Conservation (phyloP, 2,329 filamentous ascomycete genomes). For the Trichoderma harzianum region DNA sequence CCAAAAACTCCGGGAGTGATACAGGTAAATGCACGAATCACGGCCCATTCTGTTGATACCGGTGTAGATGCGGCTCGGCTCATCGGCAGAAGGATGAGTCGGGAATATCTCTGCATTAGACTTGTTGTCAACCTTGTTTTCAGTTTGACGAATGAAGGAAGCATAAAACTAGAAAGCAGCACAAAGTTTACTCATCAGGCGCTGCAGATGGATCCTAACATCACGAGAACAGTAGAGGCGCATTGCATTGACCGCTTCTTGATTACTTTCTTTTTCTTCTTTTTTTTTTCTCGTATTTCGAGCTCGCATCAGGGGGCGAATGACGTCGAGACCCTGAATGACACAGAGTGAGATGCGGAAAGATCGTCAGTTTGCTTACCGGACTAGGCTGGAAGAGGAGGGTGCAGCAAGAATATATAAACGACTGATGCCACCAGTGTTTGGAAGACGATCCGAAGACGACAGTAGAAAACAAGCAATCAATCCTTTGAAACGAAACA, state of each 20-base stretch:
- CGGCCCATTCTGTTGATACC: not conserved
- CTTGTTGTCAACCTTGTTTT: constrained; percentile 1
- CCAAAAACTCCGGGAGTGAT: not conserved
- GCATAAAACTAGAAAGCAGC: not conserved
- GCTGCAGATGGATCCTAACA: not conserved
- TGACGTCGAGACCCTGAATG: not conserved
- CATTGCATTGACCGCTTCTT: not conserved
- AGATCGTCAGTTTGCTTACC: not conserved
- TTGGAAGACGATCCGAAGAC: not conserved
- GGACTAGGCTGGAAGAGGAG: not conserved
- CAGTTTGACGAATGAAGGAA: not conserved
- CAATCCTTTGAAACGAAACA: not conserved
- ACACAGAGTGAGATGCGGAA: not conserved
- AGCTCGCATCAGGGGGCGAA: not conserved
- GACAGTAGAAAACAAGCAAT: not conserved
- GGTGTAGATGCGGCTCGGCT: not conserved
- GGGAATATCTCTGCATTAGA: not conserved
- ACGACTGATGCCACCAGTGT: not conserved
- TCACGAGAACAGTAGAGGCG: not conserved
- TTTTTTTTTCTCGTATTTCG: not conserved
- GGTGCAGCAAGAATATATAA: not conserved
- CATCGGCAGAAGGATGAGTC: not conserved
- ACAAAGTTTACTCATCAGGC: not conserved
- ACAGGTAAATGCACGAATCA: not conserved
- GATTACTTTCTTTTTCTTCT: not conserved